Evolutionary conservation across 805 yeast species (phyloP).

Genomic region (Metschnikowia cerradonensis): DNA sequence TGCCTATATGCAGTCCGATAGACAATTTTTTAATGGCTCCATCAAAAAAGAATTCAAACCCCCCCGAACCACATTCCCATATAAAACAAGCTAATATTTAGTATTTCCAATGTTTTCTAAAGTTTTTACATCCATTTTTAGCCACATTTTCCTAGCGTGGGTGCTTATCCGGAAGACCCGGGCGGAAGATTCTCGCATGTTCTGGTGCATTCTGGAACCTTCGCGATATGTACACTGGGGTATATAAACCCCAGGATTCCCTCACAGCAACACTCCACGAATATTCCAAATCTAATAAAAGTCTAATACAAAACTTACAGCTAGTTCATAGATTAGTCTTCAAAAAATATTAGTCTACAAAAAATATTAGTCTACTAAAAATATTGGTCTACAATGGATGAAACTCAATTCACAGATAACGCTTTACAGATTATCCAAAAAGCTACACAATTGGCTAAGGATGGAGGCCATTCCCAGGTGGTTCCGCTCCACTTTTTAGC

Average conservation of each 20-base stretch:
- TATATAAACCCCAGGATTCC: slow-evolving; percentile 2
- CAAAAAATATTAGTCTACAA: no score
- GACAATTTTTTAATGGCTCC: no score
- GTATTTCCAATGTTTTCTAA: no score
- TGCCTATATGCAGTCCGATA: no score
- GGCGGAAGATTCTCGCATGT: background rate
- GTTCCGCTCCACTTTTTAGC: slow-evolving; percentile 88
- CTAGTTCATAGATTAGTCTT: background rate
- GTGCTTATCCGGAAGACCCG: background rate
- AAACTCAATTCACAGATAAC: slow-evolving; percentile 86
- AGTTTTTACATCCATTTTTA: no score
- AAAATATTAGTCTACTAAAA: background rate
- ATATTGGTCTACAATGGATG: slow-evolving; percentile 39
- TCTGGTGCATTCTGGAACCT: slow-evolving; percentile 5
- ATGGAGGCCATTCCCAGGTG: slow-evolving; percentile 77
- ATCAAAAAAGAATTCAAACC: no score
- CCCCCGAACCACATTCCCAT: no score
- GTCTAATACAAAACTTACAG: no score
- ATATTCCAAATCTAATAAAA: no score
- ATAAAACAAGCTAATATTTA: no score
- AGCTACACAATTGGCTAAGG: slow-evolving; percentile 79
- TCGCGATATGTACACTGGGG: background rate
- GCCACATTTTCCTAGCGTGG: background rate
- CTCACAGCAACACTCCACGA: background rate
- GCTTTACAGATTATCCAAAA: slow-evolving; percentile 77